phyloP scores from a whole-genome alignment of 495 filamentous ascomycete genomes.

The Daldinia decipiens region DNA sequence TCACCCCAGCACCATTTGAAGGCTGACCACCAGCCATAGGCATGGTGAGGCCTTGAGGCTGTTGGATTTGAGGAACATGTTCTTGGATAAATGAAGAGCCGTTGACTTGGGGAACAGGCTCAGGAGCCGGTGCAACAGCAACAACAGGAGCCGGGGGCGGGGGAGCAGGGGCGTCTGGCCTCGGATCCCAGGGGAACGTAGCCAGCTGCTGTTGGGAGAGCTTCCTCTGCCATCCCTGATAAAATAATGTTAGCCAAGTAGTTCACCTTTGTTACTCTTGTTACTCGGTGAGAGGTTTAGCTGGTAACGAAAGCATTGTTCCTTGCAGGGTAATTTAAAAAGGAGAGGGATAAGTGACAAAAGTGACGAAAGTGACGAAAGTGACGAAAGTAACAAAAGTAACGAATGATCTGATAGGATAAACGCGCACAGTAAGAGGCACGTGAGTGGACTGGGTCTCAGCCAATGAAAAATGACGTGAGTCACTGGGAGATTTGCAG shows the following conservation, averaged over 20 bases:
- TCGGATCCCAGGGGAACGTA: slow-evolving; percentile 94
- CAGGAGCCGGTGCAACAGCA: slow-evolving; percentile 44
- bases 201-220: slow-evolving; percentile 84
- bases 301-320: neutral
- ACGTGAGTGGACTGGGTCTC: slow-evolving; percentile 44
- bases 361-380: neutral
- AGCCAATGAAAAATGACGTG: slow-evolving; percentile 44
- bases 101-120: slow-evolving; percentile 46
- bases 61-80: slow-evolving; percentile 51
- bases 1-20: slow-evolving; percentile 67
- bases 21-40: slow-evolving; percentile 51
- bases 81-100: slow-evolving; percentile 50
- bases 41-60: slow-evolving; percentile 51
- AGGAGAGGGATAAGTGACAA: slow-evolving; percentile 1
- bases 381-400: slow-evolving; percentile 7
- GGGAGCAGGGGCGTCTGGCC: slow-evolving; percentile 55
- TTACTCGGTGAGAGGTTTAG: neutral
- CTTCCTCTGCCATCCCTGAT: slow-evolving; percentile 91
- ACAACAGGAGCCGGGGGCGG: slow-evolving; percentile 51
- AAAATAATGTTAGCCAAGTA: slow-evolving; percentile 41
- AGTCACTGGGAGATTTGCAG: slow-evolving; percentile 45
- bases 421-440: slow-evolving; percentile 45
- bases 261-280: neutral
- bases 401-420: slow-evolving; percentile 19
- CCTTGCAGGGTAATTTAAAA: neutral